Conservation (phyloP, 345 rosid species). For the Eucalyptus marginata region DNA sequence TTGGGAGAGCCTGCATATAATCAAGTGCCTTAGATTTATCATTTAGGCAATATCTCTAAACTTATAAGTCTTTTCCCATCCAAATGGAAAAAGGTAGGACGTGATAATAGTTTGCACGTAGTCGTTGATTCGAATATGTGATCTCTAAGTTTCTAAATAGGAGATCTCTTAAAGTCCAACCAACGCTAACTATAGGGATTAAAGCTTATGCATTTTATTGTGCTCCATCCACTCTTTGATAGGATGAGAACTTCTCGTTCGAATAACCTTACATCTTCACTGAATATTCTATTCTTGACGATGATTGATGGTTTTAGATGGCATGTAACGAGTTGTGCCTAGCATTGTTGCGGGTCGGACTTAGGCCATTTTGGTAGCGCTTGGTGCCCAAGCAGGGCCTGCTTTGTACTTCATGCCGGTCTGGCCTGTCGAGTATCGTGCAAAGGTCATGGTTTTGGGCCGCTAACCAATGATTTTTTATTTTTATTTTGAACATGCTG, state of each 20-base stretch:
- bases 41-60: no score
- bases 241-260: background rate
- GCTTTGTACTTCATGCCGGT: background rate
- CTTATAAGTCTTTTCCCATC: no score
- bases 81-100: fast-evolving
- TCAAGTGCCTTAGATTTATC: no score
- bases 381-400: no score
- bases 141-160: background rate
- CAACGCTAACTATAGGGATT: background rate
- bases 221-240: background rate
- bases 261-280: background rate
- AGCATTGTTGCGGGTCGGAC: background rate
- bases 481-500: no score
- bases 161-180: background rate
- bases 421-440: background rate
- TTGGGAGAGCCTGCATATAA: fast-evolving
- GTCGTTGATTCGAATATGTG: background rate
- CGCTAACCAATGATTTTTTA: background rate
- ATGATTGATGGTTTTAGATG: background rate
- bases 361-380: background rate
- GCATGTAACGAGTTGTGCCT: background rate
- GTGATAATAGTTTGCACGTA: fast-evolving
- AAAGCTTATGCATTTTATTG: background rate
- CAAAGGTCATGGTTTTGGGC: background rate
- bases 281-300: background rate